phyloP scores from a whole-genome alignment of 1,284 basidiomycete genomes.

The Pseudozyma pruni region DNA sequence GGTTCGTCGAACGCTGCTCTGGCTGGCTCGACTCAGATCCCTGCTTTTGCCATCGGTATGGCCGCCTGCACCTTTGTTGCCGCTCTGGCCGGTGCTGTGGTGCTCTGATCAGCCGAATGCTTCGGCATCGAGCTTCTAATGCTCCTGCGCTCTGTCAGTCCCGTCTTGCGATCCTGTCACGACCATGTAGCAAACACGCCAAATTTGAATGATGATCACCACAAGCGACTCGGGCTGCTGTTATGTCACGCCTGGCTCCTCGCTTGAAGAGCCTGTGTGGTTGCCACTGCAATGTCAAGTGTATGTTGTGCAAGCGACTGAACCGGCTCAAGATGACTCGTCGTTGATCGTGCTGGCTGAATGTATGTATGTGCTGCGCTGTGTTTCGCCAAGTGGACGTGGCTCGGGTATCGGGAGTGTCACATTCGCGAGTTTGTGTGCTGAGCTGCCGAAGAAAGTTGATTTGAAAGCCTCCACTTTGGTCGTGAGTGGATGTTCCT shows the following conservation, averaged over 20 bases:
- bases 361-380: background rate
- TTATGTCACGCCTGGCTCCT: no score
- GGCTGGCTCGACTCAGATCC: slow-evolving; percentile 6
- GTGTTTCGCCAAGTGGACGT: background rate
- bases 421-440: background rate
- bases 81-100: slow-evolving; percentile 30
- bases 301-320: no score
- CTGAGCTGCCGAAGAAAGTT: background rate
- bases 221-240: no score
- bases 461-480: slow-evolving; percentile 32
- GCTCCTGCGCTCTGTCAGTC: background rate
- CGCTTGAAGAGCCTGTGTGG: no score
- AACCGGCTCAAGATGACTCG: no score
- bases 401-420: slow-evolving; percentile 1
- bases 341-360: no score
- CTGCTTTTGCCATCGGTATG: slow-evolving; percentile 17
- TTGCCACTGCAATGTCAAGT: no score
- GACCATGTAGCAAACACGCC: no score
- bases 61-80: slow-evolving; percentile 22
- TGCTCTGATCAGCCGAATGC: background rate
- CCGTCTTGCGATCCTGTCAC: no score
- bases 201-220: no score
- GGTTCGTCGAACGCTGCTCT: slow-evolving; percentile 15
- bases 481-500: no score
- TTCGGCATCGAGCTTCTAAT: no score